Percentiles rank a stretch among this genome's conserved stretches.
These are phyloP conservation scores for Pseudocercospora pini-densiflorae DNA, from an alignment of 2,329 filamentous ascomycete genomes.

Conservation along the genomic window DNA sequence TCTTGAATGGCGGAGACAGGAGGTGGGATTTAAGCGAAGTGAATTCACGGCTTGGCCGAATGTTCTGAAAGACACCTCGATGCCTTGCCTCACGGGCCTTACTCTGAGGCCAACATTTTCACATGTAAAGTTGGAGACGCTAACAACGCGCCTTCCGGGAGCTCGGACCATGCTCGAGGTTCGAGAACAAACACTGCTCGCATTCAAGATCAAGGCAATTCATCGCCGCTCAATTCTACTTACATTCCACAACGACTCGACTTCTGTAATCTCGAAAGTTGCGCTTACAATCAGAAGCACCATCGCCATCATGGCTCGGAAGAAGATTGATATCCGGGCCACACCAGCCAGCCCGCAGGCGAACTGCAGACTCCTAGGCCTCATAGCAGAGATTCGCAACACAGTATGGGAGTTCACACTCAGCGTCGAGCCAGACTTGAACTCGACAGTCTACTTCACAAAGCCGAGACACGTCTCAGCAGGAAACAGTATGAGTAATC, in stretches of 20 bases:
- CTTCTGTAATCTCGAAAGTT: neutral
- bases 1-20: slow-evolving; percentile 28
- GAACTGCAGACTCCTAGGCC: neutral
- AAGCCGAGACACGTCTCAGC: neutral
- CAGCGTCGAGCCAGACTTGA: neutral
- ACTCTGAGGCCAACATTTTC: neutral
- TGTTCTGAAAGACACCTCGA: slow-evolving; percentile 36
- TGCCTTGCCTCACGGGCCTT: neutral
- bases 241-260: neutral
- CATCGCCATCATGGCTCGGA: neutral
- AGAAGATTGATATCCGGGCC: neutral
- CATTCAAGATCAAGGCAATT: neutral
- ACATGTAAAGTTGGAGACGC: neutral
- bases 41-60: slow-evolving; percentile 16
- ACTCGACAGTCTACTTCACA: neutral
- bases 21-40: slow-evolving; percentile 30
- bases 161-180: neutral
- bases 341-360: neutral
- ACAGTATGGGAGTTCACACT: neutral
- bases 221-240: neutral
- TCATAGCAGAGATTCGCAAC: neutral
- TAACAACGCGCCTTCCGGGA: neutral
- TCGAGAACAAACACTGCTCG: neutral
- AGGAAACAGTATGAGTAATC: neutral
- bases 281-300: neutral